Base-by-base conservation (phyloP, 1,139 yeast species). In the Geotrichum phurueaensis region DNA sequence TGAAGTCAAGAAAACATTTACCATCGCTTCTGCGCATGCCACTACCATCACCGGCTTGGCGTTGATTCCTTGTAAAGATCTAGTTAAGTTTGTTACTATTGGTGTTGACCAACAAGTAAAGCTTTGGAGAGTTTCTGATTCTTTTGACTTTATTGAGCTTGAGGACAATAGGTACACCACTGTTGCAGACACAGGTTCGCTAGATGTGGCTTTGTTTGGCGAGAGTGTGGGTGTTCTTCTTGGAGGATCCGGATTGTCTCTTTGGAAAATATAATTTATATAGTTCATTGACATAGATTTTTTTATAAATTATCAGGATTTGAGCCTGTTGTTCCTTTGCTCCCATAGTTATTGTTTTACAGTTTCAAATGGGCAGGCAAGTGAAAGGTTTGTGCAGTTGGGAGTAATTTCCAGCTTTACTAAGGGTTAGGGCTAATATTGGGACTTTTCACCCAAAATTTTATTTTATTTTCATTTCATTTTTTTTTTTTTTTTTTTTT, bases 171-270 rank as follows among this genome's bases (percentile, higher is more conserved):
- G 72, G 57, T 89, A 87, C 71, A 89, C 96, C 1, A 86, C 96
- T 0, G 83, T 91, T 47, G 96, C 97, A 0, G 99, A 94, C 70
- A 89, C 97, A 0, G 97, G 97, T 0, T 85, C 91, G 60, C 73
- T 84, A 52, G 69, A 65, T 54, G 57, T 60, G 18, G 56, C 61
- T 27, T 18, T 33, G 18, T 39, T 58, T 10, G 55, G 51, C 5
- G 59, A 60, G 1, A 51, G 31, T 12, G 53, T 33, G 25, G 45
- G 53, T 9, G 39, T 66, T 15, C 48, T 65, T 20, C 53, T 71
- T 47, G 75, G 72, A 7, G 75, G 75, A 2, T 68, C 74, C 1
- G 75, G 75, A 0, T 52, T 69, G 18, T 69, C 71, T 7, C 61
- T 62, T 36, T 68, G 71, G 71, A 51, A 50, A 39, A 27, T 52